Conservation (phyloP, 805 yeast genomes). For the Candida montana region DNA sequence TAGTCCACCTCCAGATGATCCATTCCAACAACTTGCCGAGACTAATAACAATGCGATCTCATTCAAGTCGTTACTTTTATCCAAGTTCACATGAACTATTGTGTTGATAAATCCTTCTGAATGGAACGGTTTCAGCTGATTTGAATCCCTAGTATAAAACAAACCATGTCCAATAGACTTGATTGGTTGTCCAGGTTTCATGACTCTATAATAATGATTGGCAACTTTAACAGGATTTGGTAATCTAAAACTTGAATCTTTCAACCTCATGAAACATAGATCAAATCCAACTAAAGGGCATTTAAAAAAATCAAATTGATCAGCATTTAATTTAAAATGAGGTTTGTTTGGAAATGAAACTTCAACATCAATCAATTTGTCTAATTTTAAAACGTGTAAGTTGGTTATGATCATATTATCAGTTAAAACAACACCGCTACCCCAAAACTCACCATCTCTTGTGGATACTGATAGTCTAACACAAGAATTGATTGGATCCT, state of each 20-base stretch:
- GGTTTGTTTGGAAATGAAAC: constrained; percentile 12
- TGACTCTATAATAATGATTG: constrained; percentile 3
- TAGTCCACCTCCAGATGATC: constrained; percentile 27
- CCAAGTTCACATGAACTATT: constrained; percentile 12
- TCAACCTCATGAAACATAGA: constrained; percentile 20
- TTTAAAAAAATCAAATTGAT: constrained; percentile 12
- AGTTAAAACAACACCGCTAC: constrained; percentile 24
- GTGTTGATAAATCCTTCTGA: constrained; percentile 21
- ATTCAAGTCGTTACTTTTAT: background rate
- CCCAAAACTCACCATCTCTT: constrained; percentile 22
- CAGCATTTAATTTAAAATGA: constrained; percentile 1
- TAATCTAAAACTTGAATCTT: constrained; percentile 1
- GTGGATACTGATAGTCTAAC: constrained; percentile 20
- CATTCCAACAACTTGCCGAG: constrained; percentile 28
- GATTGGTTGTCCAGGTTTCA: constrained; percentile 16
- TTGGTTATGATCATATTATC: constrained; percentile 20
- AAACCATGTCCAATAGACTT: constrained; percentile 25
- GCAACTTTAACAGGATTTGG: constrained; percentile 13
- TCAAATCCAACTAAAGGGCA: constrained; percentile 24
- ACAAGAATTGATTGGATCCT: constrained; percentile 17
- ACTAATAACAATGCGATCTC: constrained; percentile 18
- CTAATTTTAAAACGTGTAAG: constrained; percentile 21
- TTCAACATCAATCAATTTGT: constrained; percentile 8
- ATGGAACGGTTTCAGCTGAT: constrained; percentile 15
- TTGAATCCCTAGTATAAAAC: constrained; percentile 11